Evolutionary conservation across 768 basidiomycete species (phyloP).

Genomic region (Hericium erinaceus): DNA sequence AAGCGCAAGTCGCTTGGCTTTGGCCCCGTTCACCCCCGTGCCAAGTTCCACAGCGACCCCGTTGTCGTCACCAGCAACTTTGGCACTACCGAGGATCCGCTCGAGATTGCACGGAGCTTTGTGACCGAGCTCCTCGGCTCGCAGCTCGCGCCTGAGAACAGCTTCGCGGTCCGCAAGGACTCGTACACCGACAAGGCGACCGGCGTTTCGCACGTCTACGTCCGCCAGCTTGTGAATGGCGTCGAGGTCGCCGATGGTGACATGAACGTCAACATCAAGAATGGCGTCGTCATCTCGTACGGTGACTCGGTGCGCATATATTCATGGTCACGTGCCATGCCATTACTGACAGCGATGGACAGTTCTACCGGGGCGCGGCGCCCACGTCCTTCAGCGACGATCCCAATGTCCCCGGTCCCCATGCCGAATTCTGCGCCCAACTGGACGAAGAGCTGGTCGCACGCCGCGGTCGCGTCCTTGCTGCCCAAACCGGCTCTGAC

Average conservation of each 20-base stretch:
- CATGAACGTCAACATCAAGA: conserved; percentile 87
- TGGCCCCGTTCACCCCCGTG: conserved; percentile 72
- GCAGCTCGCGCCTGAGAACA: conserved; percentile 26
- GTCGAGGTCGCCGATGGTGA: conserved; percentile 86
- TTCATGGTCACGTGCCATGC: background rate
- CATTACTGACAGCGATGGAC: background rate
- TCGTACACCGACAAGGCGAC: conserved; percentile 83
- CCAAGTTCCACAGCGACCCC: conserved; percentile 48
- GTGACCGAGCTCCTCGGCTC: conserved; percentile 38
- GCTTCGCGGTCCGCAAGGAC: conserved; percentile 63
- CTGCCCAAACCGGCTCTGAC: too few species aligned
- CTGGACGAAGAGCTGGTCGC: conserved; percentile 29
- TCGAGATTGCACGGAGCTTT: conserved; percentile 56
- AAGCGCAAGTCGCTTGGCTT: conserved; percentile 85
- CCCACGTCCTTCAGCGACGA: conserved; percentile 28
- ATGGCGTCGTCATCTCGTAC: conserved; percentile 75
- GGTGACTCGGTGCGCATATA: conserved; percentile 65
- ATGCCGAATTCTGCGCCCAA: conserved; percentile 43
- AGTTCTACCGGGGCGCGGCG: conserved; percentile 68
- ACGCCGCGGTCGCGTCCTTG: conserved; percentile 8
- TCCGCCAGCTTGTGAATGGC: conserved; percentile 76
- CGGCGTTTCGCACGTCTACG: conserved; percentile 85
- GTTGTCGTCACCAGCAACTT: conserved; percentile 22
- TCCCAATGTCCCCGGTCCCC: conserved; percentile 26
- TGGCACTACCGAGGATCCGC: conserved; percentile 32